Percentiles rank a stretch among this genome's conserved stretches.
Evolutionary conservation across 2,329 filamentous ascomycete genomes (phyloP).

Genomic region (Pseudocercospora eumusae): DNA sequence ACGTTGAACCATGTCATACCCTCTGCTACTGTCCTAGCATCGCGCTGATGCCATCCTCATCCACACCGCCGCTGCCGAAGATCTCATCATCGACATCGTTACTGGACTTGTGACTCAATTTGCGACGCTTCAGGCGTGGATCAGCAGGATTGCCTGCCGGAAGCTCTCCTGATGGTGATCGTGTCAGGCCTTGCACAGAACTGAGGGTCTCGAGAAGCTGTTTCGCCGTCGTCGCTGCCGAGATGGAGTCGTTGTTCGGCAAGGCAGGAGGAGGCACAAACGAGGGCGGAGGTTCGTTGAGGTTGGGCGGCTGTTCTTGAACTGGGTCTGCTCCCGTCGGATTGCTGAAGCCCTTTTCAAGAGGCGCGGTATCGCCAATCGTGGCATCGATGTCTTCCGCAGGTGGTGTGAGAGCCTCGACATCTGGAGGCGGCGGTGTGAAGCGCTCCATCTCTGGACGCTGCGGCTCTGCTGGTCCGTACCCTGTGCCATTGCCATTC

Average conservation of each 20-base stretch:
- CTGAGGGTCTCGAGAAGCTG: constrained; percentile 35
- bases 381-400: constrained; percentile 33
- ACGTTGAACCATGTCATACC: background rate
- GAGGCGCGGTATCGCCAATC: constrained; percentile 11
- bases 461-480: constrained; percentile 24
- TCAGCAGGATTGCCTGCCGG: constrained; percentile 30
- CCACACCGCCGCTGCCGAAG: constrained; percentile 36
- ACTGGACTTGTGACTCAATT: constrained; percentile 36
- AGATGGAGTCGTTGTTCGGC: constrained; percentile 13
- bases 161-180: constrained; percentile 33
- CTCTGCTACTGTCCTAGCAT: constrained; percentile 32
- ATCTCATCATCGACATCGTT: constrained; percentile 37
- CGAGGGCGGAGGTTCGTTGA: constrained; percentile 36
- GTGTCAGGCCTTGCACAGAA: constrained; percentile 27
- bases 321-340: constrained; percentile 45
- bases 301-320: constrained; percentile 32
- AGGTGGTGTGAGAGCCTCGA: constrained; percentile 80
- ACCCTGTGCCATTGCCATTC: constrained; percentile 25
- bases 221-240: constrained; percentile 21
- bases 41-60: constrained; percentile 40
- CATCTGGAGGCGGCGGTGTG: constrained; percentile 72
- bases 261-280: constrained; percentile 33
- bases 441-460: constrained; percentile 45
- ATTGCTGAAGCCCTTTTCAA: constrained; percentile 35
- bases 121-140: constrained; percentile 41